A percentile compares a stretch with the other conserved stretches of the same genome.
Conservation (phyloP, 306 rosid genomes). For the Potentilla sterilis region DNA sequence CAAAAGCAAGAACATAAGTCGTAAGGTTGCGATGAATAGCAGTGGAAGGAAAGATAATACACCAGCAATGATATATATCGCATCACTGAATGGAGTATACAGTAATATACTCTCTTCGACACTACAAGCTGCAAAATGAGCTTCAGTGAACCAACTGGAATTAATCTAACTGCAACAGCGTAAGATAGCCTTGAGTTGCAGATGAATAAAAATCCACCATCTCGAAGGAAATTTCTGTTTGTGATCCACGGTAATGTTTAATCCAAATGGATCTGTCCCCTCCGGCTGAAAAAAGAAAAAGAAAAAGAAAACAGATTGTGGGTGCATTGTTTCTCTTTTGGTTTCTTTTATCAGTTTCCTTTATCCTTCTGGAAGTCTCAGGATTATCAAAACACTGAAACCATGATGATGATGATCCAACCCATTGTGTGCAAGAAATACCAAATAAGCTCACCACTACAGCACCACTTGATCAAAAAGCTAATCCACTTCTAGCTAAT, state of each 20-base stretch:
- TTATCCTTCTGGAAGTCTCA: neutral
- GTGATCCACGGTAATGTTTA: neutral
- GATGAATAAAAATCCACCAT: neutral
- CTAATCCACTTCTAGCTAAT: neutral
- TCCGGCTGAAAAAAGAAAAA: neutral
- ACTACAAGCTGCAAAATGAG: neutral
- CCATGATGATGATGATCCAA: constrained; percentile 6
- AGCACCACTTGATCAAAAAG: constrained; percentile 15
- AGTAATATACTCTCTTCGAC: neutral
- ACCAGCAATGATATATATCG: neutral
- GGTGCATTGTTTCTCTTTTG: neutral
- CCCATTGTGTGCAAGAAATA: constrained; percentile 9
- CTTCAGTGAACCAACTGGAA: neutral
- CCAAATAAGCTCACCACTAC: constrained; percentile 13
- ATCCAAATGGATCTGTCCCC: neutral
- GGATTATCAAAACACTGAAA: constrained; percentile 8
- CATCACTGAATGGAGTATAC: neutral
- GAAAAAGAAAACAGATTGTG: neutral
- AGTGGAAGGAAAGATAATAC: neutral
- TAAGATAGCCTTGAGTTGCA: neutral
- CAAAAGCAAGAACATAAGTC: neutral
- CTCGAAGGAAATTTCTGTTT: neutral
- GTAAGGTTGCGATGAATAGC: neutral
- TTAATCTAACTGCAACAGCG: neutral
- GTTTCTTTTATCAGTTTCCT: neutral